A percentile compares a stretch with the other conserved stretches of the same genome.
Conservation (phyloP, 2,329 filamentous ascomycete genomes). For the Paecilomyces fulvus region DNA sequence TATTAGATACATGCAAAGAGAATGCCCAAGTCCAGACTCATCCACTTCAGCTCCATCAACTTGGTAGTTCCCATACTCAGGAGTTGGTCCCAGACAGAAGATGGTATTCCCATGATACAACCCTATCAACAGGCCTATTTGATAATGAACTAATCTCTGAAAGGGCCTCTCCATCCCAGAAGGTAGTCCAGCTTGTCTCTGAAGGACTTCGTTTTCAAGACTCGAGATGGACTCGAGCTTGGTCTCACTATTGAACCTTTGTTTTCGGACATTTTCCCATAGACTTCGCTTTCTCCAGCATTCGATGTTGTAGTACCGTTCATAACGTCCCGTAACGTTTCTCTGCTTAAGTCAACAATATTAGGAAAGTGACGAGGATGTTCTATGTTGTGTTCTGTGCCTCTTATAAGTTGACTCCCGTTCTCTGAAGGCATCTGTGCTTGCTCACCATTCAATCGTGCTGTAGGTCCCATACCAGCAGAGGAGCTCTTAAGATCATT, state of each 20-base stretch:
- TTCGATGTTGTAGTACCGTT: background rate
- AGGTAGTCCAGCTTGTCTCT: conserved; percentile 24
- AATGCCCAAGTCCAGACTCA: too few species aligned
- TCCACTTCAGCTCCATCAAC: too few species aligned
- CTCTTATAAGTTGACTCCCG: background rate
- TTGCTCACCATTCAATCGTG: background rate
- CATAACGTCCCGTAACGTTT: background rate
- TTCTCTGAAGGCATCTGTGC: background rate
- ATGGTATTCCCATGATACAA: background rate
- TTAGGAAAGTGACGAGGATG: background rate
- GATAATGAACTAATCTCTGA: background rate
- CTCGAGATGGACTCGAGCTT: background rate
- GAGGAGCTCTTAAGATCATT: background rate
- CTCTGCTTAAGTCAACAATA: background rate
- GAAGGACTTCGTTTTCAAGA: conserved; percentile 3
- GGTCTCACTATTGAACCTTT: background rate
- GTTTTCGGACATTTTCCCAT: background rate
- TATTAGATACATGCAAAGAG: too few species aligned
- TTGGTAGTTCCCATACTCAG: too few species aligned
- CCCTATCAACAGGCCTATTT: background rate
- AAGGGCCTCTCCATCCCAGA: conserved; percentile 24
- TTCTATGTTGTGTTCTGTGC: background rate
- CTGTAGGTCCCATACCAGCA: background rate
- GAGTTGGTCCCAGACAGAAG: too few species aligned
- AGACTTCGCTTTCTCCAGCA: background rate